Evolutionary conservation across 2,329 filamentous ascomycete genomes (phyloP).

Genomic region (Stagonosporopsis rhizophila): DNA sequence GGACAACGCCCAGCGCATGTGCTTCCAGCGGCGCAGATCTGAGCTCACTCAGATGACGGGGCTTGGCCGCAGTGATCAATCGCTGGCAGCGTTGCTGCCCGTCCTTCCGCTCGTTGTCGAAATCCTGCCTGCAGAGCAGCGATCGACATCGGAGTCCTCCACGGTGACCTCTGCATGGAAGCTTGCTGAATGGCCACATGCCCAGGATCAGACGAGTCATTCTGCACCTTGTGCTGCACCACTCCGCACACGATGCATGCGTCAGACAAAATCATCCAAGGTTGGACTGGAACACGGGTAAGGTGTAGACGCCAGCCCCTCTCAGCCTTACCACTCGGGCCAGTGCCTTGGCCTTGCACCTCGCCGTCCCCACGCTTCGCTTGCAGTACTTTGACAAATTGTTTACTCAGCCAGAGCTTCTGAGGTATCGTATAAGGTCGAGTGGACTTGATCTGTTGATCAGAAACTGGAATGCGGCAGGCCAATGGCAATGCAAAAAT

Average conservation of each 20-base stretch:
- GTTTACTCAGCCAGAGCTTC: background rate
- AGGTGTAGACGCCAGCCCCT: constrained; percentile 22
- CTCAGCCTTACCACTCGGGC: constrained; percentile 31
- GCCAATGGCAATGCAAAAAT: constrained; percentile 5
- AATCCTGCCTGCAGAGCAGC: constrained; percentile 25
- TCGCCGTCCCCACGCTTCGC: constrained; percentile 22
- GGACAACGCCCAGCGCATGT: constrained; percentile 12
- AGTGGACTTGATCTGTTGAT: constrained; percentile 5
- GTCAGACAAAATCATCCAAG: constrained; percentile 21
- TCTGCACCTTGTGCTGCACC: constrained; percentile 26
- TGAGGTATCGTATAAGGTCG: background rate
- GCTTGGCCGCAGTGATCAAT: constrained; percentile 23
- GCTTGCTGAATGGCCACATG: constrained; percentile 10
- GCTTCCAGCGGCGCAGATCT: constrained; percentile 29
- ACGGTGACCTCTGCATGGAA: constrained; percentile 19
- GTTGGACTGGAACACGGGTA: constrained; percentile 21
- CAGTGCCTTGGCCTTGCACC: constrained; percentile 3
- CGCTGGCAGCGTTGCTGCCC: constrained; percentile 18
- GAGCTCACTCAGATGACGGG: constrained; percentile 31
- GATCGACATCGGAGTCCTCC: constrained; percentile 23
- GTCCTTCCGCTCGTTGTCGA: constrained; percentile 34
- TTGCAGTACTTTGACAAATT: constrained; percentile 15
- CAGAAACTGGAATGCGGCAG: background rate
- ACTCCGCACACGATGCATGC: constrained; percentile 24
- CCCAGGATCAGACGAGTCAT: constrained; percentile 20